phyloP scores from a whole-genome alignment of 2,329 filamentous ascomycete genomes.

The Hypoxylon sp. region DNA sequence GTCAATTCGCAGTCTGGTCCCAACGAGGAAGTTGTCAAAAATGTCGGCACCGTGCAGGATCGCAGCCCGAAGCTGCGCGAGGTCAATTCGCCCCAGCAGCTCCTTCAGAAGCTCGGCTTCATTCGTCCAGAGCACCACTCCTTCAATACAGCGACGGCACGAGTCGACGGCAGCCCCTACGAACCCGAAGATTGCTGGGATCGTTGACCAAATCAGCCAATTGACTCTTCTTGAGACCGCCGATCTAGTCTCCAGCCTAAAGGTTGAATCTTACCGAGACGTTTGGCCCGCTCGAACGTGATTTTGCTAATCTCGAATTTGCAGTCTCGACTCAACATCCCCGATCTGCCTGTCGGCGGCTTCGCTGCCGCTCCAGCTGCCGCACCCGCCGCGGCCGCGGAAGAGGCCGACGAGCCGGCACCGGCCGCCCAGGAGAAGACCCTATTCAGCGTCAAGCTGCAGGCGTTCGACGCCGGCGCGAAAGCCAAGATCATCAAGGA shows the following conservation, averaged over 20 bases:
- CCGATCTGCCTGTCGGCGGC: constrained; percentile 93
- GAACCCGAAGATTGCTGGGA: constrained; percentile 92
- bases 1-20: constrained; percentile 36
- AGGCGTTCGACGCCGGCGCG: constrained; percentile 84
- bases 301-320: constrained; percentile 38
- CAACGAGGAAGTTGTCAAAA: constrained; percentile 49
- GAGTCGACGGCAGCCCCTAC: constrained; percentile 82
- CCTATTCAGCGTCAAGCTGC: constrained; percentile 94
- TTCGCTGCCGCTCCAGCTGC: constrained; percentile 79
- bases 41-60: constrained; percentile 75
- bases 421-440: constrained; percentile 95
- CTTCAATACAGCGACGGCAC: constrained; percentile 77
- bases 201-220: constrained; percentile 99
- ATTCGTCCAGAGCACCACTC: constrained; percentile 61
- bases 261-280: constrained; percentile 70
- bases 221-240: constrained; percentile 98
- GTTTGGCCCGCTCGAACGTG: background rate
- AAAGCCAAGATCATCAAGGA: constrained; percentile 99
- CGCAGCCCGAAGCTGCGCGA: constrained; percentile 73
- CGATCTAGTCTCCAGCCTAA: constrained; percentile 92
- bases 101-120: constrained; percentile 61
- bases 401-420: constrained; percentile 89
- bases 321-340: constrained; percentile 94
- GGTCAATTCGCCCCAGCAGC: constrained; percentile 67
- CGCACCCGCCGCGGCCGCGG: constrained; percentile 71